A percentile compares a stretch with the other conserved stretches of the same genome.
Evolutionary conservation across 169 alveolate genomes (phyloP).

Genomic region (Cryptosporidium sp.): DNA sequence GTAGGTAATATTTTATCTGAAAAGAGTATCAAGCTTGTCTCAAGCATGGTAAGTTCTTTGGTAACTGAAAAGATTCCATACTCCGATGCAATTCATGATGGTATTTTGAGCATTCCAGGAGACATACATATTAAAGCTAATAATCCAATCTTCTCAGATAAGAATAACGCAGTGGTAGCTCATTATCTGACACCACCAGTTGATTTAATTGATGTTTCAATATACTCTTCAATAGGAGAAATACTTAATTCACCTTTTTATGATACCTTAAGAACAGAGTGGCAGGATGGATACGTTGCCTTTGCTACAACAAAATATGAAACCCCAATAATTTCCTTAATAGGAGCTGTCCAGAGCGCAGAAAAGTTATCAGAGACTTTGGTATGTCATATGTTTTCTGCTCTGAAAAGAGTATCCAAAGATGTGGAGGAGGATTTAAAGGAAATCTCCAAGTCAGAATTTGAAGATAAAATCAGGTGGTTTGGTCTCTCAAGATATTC

Average conservation of each 20-base stretch:
- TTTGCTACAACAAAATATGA: constrained; percentile 30
- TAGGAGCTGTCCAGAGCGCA: constrained; percentile 67
- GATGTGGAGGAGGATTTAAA: constrained; percentile 8
- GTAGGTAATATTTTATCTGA: constrained; percentile 44
- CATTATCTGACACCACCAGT: constrained; percentile 45
- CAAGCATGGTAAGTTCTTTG: not conserved
- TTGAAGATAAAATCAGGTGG: constrained; percentile 57
- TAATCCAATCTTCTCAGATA: constrained; percentile 55
- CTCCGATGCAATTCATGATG: constrained; percentile 43
- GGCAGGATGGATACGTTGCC: constrained; percentile 76
- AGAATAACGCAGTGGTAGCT: constrained; percentile 64
- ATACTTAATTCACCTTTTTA: constrained; percentile 43
- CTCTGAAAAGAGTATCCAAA: constrained; percentile 10
- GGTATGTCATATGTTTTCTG: constrained; percentile 51
- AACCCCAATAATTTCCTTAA: constrained; percentile 41
- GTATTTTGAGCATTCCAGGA: not conserved
- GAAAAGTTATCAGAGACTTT: constrained; percentile 14
- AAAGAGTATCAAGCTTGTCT: not conserved
- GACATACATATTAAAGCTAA: constrained; percentile 33
- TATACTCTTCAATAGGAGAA: constrained; percentile 56
- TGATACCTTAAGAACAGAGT: constrained; percentile 56
- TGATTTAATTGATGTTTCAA: constrained; percentile 44
- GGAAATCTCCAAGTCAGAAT: constrained; percentile 27
- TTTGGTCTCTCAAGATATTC: constrained; percentile 42
- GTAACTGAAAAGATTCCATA: constrained; percentile 9